phyloP scores from a whole-genome alignment of 495 filamentous ascomycete genomes.

The Talaromyces stipitatus region DNA sequence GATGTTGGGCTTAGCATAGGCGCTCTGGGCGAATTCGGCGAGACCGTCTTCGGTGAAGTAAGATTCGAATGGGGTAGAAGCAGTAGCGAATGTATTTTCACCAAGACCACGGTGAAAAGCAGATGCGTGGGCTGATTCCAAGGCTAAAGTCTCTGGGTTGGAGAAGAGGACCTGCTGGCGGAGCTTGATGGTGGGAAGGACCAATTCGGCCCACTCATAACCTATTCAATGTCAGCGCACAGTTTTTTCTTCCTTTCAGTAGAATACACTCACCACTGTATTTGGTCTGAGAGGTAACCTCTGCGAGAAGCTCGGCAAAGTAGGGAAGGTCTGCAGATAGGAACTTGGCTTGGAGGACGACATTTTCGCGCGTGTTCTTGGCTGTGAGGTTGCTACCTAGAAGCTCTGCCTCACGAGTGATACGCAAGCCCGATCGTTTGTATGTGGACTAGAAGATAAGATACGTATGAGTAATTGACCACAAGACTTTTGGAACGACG shows the following conservation, averaged over 20 bases:
- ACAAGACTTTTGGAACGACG: no score
- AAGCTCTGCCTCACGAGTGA: conserved; percentile 90
- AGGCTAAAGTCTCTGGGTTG: conserved; percentile 61
- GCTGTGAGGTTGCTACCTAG: conserved; percentile 79
- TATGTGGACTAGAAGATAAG: conserved; percentile 61
- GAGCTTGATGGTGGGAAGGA: conserved; percentile 61
- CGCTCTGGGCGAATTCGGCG: conserved; percentile 60
- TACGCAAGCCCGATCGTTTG: conserved; percentile 79
- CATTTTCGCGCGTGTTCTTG: conserved; percentile 84
- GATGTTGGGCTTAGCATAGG: conserved; percentile 83
- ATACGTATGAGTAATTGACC: neutral
- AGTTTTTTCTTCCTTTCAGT: neutral
- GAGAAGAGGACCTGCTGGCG: conserved; percentile 61
- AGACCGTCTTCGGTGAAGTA: conserved; percentile 70
- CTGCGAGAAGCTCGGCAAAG: conserved; percentile 90
- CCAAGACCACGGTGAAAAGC: conserved; percentile 96
- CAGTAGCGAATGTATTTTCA: conserved; percentile 59
- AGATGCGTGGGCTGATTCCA: conserved; percentile 77
- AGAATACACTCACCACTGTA: conserved; percentile 58
- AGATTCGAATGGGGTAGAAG: conserved; percentile 59
- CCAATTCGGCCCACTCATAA: conserved; percentile 81
- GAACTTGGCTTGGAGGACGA: conserved; percentile 89
- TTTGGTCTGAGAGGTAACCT: conserved; percentile 81
- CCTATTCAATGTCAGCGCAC: conserved; percentile 42
- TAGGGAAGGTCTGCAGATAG: conserved; percentile 92